These are phyloP conservation scores for Alternaria sp. DNA, from an alignment of 2,329 filamentous ascomycete genomes.

Conservation along the genomic window DNA sequence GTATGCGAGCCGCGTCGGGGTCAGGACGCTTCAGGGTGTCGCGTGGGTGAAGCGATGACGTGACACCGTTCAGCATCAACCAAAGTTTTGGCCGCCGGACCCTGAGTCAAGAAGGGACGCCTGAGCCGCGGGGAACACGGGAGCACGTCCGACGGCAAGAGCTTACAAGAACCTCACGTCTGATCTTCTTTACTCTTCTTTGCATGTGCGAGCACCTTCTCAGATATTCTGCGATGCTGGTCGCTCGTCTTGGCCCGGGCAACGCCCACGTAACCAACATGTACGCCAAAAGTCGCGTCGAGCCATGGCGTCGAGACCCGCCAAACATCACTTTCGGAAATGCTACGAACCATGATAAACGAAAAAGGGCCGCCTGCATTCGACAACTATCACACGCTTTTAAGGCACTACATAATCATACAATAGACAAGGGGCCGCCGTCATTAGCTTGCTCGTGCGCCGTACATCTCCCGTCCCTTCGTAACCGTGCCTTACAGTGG, in stretches of 20 bases:
- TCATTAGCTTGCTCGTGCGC: conserved; percentile 27
- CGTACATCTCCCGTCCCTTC: conserved; percentile 14
- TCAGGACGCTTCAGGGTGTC: not conserved
- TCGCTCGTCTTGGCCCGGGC: not conserved
- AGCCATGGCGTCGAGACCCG: conserved; percentile 9
- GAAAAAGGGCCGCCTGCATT: conserved; percentile 34
- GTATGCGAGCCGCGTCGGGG: not conserved
- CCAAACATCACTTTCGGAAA: conserved; percentile 7
- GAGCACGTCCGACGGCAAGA: conserved; percentile 17
- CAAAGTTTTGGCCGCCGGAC: conserved; percentile 14
- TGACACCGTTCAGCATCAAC: conserved; percentile 21
- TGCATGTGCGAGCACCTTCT: not conserved
- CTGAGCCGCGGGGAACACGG: conserved; percentile 22
- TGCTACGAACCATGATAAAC: conserved; percentile 7
- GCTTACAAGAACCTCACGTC: conserved; percentile 42
- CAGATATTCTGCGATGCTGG: not conserved
- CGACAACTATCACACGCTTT: conserved; percentile 32
- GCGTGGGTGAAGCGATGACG: conserved; percentile 23
- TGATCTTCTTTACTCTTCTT: not conserved
- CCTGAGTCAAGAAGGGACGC: conserved; percentile 5
- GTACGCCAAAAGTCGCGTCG: conserved; percentile 2
- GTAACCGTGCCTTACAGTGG: conserved; percentile 9
- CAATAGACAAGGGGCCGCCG: conserved; percentile 42
- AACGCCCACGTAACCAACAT: not conserved
- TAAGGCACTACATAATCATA: conserved; percentile 47